phyloP scores from a whole-genome alignment of 129 eudicot genomes.

The Helichrysum umbraculigerum region DNA sequence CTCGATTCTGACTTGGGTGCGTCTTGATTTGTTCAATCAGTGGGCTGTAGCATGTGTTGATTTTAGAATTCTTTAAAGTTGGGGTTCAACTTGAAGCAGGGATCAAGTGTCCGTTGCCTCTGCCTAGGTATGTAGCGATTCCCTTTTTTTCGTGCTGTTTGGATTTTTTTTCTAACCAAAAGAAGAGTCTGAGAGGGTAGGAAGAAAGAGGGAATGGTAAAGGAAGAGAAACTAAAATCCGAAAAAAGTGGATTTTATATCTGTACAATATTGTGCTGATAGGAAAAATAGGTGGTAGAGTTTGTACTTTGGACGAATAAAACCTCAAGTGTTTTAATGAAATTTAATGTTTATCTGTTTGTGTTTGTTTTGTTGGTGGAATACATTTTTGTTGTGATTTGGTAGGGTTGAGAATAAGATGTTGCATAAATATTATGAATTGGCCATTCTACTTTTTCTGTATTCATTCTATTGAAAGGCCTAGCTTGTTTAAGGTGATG shows the following conservation, averaged over 20 bases:
- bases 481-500: too few relatives aligned
- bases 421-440: too few relatives aligned
- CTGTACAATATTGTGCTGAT: neutral
- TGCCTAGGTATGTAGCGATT: neutral
- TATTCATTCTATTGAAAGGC: too few relatives aligned
- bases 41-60: neutral
- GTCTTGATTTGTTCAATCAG: slow-evolving; percentile 20
- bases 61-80: neutral
- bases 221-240: neutral
- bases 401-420: neutral
- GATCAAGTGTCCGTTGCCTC: neutral
- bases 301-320: neutral
- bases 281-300: neutral
- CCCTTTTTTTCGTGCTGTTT: neutral
- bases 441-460: too few relatives aligned
- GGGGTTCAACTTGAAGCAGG: slow-evolving; percentile 4
- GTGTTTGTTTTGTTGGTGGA: neutral
- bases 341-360: neutral
- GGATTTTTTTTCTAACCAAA: slow-evolving; percentile 7
- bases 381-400: neutral
- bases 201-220: neutral
- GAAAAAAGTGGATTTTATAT: neutral
- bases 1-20: slow-evolving; percentile 17
- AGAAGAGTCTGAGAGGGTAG: slow-evolving; percentile 2
- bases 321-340: neutral